phyloP scores from a whole-genome alignment of 2,329 filamentous ascomycete species.

The Penicillium sp. region DNA sequence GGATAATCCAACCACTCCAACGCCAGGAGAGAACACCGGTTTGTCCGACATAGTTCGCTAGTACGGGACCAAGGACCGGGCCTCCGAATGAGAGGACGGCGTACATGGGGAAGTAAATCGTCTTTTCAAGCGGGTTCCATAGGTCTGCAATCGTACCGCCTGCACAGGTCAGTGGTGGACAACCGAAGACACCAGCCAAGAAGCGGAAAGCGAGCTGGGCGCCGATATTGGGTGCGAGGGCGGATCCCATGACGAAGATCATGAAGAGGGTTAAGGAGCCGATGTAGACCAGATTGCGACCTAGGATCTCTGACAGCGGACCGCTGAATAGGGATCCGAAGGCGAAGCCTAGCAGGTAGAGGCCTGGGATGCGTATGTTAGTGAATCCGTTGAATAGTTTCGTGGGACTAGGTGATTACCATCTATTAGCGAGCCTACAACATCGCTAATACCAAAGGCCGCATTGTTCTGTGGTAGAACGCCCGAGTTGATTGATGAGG shows the following conservation, averaged over 20 bases:
- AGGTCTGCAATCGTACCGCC: constrained; percentile 50
- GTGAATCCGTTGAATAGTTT: background rate
- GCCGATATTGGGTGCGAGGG: constrained; percentile 50
- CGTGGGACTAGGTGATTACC: constrained; percentile 21
- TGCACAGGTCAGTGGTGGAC: constrained; percentile 47
- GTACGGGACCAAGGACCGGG: constrained; percentile 23
- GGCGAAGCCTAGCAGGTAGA: constrained; percentile 49
- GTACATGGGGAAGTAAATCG: constrained; percentile 53
- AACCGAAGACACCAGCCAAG: constrained; percentile 50
- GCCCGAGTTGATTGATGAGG: constrained; percentile 55
- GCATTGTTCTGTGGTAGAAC: constrained; percentile 47
- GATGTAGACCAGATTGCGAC: constrained; percentile 53
- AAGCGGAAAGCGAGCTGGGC: constrained; percentile 53
- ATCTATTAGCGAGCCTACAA: constrained; percentile 53
- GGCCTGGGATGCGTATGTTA: constrained; percentile 1
- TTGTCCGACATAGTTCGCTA: constrained; percentile 25
- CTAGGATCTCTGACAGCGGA: constrained; percentile 51
- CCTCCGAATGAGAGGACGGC: constrained; percentile 48
- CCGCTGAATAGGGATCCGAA: constrained; percentile 50
- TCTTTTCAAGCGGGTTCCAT: constrained; percentile 49
- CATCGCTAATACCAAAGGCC: constrained; percentile 51
- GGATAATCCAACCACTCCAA: constrained; percentile 49
- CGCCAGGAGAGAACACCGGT: constrained; percentile 28
- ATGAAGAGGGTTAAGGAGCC: constrained; percentile 49
- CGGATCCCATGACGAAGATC: constrained; percentile 52